phyloP scores from a whole-genome alignment of 345 rosid genomes.

The Hirschfeldia incana region DNA sequence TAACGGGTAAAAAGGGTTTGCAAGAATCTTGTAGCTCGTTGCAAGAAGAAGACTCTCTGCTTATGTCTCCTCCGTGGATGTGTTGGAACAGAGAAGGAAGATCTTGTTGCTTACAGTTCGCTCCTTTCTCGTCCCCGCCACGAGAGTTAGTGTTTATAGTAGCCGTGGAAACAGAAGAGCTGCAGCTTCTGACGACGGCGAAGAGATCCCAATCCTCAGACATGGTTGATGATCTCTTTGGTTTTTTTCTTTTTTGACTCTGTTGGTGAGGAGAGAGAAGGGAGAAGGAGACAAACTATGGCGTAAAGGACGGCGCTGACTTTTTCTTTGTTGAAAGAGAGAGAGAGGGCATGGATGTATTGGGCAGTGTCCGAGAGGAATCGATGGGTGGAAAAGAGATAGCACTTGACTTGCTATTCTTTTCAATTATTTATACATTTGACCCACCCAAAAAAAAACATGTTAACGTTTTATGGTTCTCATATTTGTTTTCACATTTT shows the following conservation, averaged over 20 bases:
- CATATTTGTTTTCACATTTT: constrained; percentile 11
- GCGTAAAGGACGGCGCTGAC: constrained; percentile 78
- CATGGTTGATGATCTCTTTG: constrained; percentile 26
- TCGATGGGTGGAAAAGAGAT: constrained; percentile 15
- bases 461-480: constrained; percentile 1
- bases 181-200: constrained; percentile 75
- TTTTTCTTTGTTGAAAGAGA: constrained; percentile 44
- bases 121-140: constrained; percentile 6
- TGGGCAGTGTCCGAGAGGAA: constrained; percentile 15
- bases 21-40: constrained; percentile 60
- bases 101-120: constrained; percentile 39
- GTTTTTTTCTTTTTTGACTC: constrained; percentile 7
- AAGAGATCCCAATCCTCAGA: constrained; percentile 79
- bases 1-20: constrained; percentile 50
- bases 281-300: constrained; percentile 39
- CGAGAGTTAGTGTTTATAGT: constrained; percentile 23
- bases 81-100: constrained; percentile 34
- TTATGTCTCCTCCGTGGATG: constrained; percentile 29
- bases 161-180: constrained; percentile 29
- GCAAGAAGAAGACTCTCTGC: constrained; percentile 32
- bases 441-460: background rate
- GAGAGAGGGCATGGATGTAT: constrained; percentile 20
- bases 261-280: constrained; percentile 25
- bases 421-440: constrained; percentile 54
- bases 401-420: constrained; percentile 50